phyloP scores from a whole-genome alignment of 139 green algal species.

The Astrephomene gubernaculifera region DNA sequence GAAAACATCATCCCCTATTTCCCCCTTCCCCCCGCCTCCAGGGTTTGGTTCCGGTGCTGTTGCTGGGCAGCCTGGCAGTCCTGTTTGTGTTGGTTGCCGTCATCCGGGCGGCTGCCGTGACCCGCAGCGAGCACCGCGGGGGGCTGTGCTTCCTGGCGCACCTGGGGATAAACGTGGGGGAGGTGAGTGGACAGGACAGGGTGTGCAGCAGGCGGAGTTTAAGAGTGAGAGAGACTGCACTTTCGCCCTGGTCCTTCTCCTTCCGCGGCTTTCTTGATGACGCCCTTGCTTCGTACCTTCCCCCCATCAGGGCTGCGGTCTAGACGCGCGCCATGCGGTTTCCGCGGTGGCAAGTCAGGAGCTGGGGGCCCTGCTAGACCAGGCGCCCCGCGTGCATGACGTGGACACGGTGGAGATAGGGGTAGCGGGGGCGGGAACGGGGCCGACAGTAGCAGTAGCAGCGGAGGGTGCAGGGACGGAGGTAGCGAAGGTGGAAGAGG shows the following conservation, averaged over 20 bases:
- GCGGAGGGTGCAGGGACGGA: background rate
- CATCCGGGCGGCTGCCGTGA: conserved; percentile 51
- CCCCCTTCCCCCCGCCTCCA: background rate
- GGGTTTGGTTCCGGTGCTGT: conserved; percentile 51
- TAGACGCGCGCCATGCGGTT: background rate
- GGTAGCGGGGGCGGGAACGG: background rate
- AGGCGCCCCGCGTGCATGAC: conserved; percentile 47
- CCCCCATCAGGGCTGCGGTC: background rate
- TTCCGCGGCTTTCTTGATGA: too few relatives aligned
- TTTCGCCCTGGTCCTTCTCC: too few relatives aligned
- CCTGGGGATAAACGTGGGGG: conserved; percentile 62
- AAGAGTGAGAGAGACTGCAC: too few relatives aligned
- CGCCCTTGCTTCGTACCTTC: too few relatives aligned
- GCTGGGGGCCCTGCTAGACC: conserved; percentile 41
- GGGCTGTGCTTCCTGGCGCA: conserved; percentile 65
- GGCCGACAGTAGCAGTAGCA: background rate
- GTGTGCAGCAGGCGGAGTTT: too few relatives aligned
- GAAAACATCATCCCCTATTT: background rate
- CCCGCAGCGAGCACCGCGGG: conserved; percentile 51
- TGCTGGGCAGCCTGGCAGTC: conserved; percentile 44
- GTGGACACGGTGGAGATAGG: background rate
- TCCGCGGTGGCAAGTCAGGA: conserved; percentile 9
- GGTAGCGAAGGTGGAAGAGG: background rate
- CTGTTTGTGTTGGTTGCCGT: conserved; percentile 61
- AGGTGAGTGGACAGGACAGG: conserved; percentile 28